Evolutionary conservation across 2,329 filamentous ascomycete genomes (phyloP), one percentile per base, ranked within the genome.

Genomic region (Clarireedia sp.): DNA sequence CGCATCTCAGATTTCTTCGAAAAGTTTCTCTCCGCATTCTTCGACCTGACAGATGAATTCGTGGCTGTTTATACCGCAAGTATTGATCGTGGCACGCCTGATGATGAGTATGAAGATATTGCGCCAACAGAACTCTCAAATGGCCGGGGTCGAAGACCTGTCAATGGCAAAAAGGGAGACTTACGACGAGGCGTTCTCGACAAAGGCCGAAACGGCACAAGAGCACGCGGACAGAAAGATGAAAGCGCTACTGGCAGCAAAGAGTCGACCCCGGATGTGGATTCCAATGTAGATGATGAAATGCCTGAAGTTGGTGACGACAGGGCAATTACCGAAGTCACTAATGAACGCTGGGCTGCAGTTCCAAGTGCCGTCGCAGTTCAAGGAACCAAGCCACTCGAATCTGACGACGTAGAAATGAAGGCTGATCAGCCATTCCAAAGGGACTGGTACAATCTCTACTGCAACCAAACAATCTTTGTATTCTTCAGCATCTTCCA

Each of bases 401-500:
- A 77, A 43, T 76, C 76, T 67, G 78, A 74, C 40, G 82, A 80
- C 62, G 81, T 78, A 67, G 83, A 78, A 72, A 81, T 80, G 64
- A 92, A 79, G 76, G 87, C 73, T 58, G 90, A 96, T 59, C 87
- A 90, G 51, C 85, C 88, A 56, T 95, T 94, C 72, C 79, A 80
- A 62, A 87, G 91, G 47, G 83, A 84, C 10, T 85, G 82, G 72
- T 95, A 90, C 75, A 92, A 92, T 68, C 83, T 97, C 68, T 99
- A 95, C 74, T 86, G 86, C 69, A 97, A 96, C 70, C 82, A 90
- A 65, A 89, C 87, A 3, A 86, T 99, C 57, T 96, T 90, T 68
- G 91, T 94, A 71, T 97, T 99, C 77, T 87, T 99, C 75, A 89
- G 87, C 63, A 85, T 96, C 59, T 94, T 99, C 69, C 84, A 96